Evolutionary conservation across 805 yeast species (phyloP).

Genomic region (Wickerhamomyces bovis): DNA sequence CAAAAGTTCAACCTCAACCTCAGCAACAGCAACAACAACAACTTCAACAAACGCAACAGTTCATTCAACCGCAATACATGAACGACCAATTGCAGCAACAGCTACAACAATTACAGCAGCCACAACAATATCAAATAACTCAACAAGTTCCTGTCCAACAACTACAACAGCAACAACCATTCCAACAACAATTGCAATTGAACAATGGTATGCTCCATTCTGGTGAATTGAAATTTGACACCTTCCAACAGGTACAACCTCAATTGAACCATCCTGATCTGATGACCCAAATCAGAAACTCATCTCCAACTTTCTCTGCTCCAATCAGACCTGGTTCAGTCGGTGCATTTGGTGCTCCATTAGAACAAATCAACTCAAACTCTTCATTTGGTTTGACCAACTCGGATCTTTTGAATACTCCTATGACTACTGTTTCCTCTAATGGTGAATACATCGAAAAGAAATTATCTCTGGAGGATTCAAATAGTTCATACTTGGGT

Average conservation of each 20-base stretch:
- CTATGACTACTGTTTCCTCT: constrained; percentile 8
- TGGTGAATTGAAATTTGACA: constrained; percentile 5
- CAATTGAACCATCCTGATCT: constrained; percentile 11
- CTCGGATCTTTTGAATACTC: constrained; percentile 12
- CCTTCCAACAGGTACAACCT: constrained; percentile 11
- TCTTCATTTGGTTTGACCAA: constrained; percentile 14
- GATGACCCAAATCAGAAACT: constrained; percentile 11
- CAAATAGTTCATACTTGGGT: constrained; percentile 16
- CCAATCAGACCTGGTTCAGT: constrained; percentile 13
- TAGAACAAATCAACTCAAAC: constrained; percentile 13
- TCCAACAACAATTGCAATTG: not conserved
- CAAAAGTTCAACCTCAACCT: constrained; percentile 1
- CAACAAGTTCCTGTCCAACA: constrained; percentile 1
- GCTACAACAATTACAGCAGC: constrained; percentile 3
- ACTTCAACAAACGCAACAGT: constrained; percentile 4
- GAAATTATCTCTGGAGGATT: constrained; percentile 16
- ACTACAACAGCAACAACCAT: not conserved
- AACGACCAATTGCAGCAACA: not conserved
- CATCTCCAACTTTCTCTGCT: constrained; percentile 14
- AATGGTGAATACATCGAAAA: constrained; percentile 10
- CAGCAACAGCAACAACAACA: constrained; percentile 2
- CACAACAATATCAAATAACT: not conserved
- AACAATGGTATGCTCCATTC: not conserved
- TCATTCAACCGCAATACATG: not conserved
- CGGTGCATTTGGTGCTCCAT: constrained; percentile 10